These are phyloP conservation scores for Sextonia rubra DNA, from an alignment of 164 flowering plant genomes.

Conservation along the genomic window DNA sequence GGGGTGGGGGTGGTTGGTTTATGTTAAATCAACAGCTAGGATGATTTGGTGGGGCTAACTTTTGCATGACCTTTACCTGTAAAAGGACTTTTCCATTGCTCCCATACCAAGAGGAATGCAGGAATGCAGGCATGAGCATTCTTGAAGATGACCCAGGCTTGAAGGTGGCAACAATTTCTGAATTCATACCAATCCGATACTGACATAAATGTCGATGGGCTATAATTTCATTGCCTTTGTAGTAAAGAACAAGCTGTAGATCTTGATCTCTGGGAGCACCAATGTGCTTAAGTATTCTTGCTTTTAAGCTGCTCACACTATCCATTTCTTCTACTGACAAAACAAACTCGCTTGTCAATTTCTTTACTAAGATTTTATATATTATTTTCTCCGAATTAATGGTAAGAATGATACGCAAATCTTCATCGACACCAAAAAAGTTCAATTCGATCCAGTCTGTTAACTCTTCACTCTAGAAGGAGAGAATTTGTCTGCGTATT, in stretches of 20 bases:
- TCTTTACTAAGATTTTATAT: conserved; percentile 39
- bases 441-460: conserved; percentile 75
- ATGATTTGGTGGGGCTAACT: no score
- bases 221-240: conserved; percentile 44
- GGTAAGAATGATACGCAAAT: conserved; percentile 48
- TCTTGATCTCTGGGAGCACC: conserved; percentile 39
- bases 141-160: conserved; percentile 24
- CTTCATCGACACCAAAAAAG: conserved; percentile 56
- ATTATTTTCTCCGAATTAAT: conserved; percentile 18
- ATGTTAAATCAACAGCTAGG: no score
- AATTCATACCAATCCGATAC: conserved; percentile 47
- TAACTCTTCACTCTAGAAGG: conserved; percentile 52
- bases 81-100: no score
- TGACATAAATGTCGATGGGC: conserved; percentile 54
- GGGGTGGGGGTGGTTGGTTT: no score
- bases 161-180: conserved; percentile 48
- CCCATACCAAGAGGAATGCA: no score
- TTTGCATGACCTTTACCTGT: no score
- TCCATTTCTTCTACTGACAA: conserved; percentile 57
- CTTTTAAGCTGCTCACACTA: conserved; percentile 45
- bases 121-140: conserved; percentile 27
- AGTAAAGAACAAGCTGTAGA: conserved; percentile 36
- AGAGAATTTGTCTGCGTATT: conserved; percentile 40
- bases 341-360: conserved; percentile 34
- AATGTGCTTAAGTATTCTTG: conserved; percentile 63